Evolutionary conservation across 2,329 filamentous ascomycete genomes (phyloP).

Genomic region (Neonectria ditissima): DNA sequence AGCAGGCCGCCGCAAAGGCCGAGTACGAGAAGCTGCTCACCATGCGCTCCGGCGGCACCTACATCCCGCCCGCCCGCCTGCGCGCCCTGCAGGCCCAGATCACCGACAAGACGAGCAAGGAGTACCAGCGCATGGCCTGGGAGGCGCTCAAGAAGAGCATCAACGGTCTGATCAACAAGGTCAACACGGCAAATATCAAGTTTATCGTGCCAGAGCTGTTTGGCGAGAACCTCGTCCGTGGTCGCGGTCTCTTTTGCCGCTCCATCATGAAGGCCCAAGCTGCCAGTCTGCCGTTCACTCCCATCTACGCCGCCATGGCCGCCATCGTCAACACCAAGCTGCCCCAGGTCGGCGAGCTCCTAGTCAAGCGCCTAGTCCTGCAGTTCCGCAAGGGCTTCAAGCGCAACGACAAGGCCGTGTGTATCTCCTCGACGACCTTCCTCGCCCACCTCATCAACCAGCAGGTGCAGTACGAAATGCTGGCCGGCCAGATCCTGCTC

Average conservation of each 20-base stretch:
- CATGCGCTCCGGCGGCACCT: constrained; percentile 94
- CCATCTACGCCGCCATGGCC: constrained; percentile 95
- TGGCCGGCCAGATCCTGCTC: constrained; percentile 91
- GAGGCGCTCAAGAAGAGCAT: constrained; percentile 99
- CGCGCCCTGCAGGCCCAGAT: constrained; percentile 95
- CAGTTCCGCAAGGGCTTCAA: constrained; percentile 97
- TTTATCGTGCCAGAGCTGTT: constrained; percentile 96
- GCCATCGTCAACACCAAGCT: constrained; percentile 98
- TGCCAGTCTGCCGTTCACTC: constrained; percentile 93
- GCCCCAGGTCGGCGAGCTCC: constrained; percentile 90
- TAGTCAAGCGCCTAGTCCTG: constrained; percentile 85
- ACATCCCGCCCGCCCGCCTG: constrained; percentile 92
- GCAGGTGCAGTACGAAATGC: constrained; percentile 93
- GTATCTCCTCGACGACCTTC: constrained; percentile 91
- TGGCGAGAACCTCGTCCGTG: constrained; percentile 91
- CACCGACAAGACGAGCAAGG: constrained; percentile 94
- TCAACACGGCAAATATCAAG: constrained; percentile 98
- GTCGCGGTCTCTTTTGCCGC: constrained; percentile 91
- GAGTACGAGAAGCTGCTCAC: constrained; percentile 93
- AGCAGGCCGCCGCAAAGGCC: constrained; percentile 88
- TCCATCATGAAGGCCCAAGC: constrained; percentile 99
- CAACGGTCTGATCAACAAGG: constrained; percentile 98
- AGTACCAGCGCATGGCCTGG: constrained; percentile 99
- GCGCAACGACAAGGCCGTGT: constrained; percentile 96
- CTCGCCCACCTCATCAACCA: constrained; percentile 96